Evolutionary conservation across 805 yeast genomes (phyloP).

Genomic region (Torulaspora delbrueckii): DNA sequence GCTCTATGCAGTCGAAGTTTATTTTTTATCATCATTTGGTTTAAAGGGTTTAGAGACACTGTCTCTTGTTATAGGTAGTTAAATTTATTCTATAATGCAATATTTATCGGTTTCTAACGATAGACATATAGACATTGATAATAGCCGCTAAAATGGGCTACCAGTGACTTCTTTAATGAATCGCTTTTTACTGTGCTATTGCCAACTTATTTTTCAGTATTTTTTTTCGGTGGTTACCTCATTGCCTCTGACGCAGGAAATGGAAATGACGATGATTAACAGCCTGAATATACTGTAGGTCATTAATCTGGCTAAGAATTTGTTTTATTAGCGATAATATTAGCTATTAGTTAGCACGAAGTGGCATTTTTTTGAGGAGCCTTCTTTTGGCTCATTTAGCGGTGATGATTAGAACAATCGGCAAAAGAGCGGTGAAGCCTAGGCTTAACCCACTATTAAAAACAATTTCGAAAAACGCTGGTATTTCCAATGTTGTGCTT

Average conservation of each 20-base stretch:
- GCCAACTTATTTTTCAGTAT: neutral
- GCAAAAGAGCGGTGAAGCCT: neutral
- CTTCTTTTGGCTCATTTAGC: neutral
- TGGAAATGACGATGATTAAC: neutral
- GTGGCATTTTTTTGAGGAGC: too few species aligned
- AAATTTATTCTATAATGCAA: neutral
- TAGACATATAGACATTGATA: neutral
- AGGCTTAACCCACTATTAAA: neutral
- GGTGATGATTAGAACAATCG: slow-evolving; percentile 2
- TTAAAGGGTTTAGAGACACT: slow-evolving; percentile 1
- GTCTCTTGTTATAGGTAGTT: neutral
- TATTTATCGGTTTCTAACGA: neutral
- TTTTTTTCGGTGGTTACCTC: neutral
- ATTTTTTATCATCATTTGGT: slow-evolving; percentile 6
- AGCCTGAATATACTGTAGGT: too few species aligned
- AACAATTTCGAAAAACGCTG: neutral
- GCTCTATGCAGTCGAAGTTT: neutral
- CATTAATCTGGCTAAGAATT: too few species aligned
- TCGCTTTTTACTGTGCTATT: neutral
- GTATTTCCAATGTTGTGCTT: neutral
- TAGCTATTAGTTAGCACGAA: too few species aligned
- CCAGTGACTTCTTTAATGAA: neutral
- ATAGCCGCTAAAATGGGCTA: neutral
- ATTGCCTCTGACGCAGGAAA: neutral
- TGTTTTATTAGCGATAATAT: neutral